Conservation (phyloP, 2,329 filamentous ascomycete genomes). For the Berkeleyomyces basicola region DNA sequence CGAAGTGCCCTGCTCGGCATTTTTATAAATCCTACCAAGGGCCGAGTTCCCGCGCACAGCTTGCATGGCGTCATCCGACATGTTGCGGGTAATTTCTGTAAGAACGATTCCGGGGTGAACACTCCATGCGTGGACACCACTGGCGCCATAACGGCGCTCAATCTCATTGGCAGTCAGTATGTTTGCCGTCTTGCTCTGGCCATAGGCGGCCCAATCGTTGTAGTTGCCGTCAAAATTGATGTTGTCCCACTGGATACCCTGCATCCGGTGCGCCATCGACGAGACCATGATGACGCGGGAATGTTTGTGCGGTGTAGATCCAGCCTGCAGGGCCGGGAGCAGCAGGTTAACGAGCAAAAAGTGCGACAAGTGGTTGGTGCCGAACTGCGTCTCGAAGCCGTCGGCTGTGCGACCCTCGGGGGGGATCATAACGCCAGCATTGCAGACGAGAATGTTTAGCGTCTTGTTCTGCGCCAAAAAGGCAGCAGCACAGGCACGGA, state of each 20-base stretch:
- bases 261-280: constrained; percentile 19
- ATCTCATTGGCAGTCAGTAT: constrained; percentile 17
- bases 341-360: constrained; percentile 30
- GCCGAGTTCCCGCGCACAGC: not conserved
- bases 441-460: constrained; percentile 25
- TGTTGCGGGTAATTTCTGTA: constrained; percentile 11
- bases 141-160: constrained; percentile 9
- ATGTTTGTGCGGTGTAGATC: not conserved
- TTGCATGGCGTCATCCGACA: not conserved
- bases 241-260: constrained; percentile 22
- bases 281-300: constrained; percentile 27
- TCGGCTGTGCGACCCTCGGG: constrained; percentile 22
- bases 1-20: not conserved
- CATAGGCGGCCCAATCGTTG: constrained; percentile 16
- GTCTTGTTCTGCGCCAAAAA: constrained; percentile 17
- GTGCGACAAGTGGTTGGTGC: constrained; percentile 29
- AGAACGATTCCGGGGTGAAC: constrained; percentile 16
- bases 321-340: constrained; percentile 17
- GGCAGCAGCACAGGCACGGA: constrained; percentile 23
- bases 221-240: constrained; percentile 17
- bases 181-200: constrained; percentile 20
- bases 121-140: constrained; percentile 4
- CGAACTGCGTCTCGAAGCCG: constrained; percentile 29
- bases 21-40: not conserved
- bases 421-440: constrained; percentile 27